Evolutionary conservation across 1,139 yeast genomes (phyloP).

Genomic region (Kodamaea alishanica): DNA sequence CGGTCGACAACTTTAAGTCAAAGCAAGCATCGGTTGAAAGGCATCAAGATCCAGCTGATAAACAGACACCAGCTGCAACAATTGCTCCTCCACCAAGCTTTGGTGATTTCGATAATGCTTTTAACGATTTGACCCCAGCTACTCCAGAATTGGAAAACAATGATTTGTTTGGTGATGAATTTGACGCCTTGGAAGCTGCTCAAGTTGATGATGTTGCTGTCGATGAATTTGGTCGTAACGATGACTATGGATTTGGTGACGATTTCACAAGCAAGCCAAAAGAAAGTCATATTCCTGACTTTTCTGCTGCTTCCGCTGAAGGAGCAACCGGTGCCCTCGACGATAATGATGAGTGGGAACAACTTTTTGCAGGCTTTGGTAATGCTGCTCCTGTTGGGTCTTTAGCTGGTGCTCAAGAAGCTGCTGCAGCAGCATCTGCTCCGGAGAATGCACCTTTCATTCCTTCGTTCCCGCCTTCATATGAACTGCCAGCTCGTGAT

Average conservation of each 20-base stretch:
- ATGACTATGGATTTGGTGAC: constrained; percentile 29
- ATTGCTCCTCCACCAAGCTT: constrained; percentile 23
- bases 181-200: constrained; percentile 48
- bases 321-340: constrained; percentile 3
- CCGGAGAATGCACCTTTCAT: constrained; percentile 4
- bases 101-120: constrained; percentile 36
- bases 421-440: constrained; percentile 3
- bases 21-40: constrained; percentile 7
- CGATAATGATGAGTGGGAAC: constrained; percentile 84
- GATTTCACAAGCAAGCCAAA: constrained; percentile 34
- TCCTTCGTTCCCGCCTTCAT: constrained; percentile 10
- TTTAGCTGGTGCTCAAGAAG: constrained; percentile 1
- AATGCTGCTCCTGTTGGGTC: constrained; percentile 33
- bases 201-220: constrained; percentile 42
- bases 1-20: constrained; percentile 38
- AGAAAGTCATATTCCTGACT: constrained; percentile 28
- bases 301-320: constrained; percentile 15
- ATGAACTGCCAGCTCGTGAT: constrained; percentile 2
- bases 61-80: constrained; percentile 6
- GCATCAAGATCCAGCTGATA: not conserved
- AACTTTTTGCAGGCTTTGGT: constrained; percentile 86
- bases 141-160: constrained; percentile 22
- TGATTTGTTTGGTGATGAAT: constrained; percentile 45
- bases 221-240: constrained; percentile 19
- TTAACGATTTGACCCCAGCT: constrained; percentile 41